Conservation (phyloP, 2,329 filamentous ascomycete species). For the Trichoderma guizhouense region DNA sequence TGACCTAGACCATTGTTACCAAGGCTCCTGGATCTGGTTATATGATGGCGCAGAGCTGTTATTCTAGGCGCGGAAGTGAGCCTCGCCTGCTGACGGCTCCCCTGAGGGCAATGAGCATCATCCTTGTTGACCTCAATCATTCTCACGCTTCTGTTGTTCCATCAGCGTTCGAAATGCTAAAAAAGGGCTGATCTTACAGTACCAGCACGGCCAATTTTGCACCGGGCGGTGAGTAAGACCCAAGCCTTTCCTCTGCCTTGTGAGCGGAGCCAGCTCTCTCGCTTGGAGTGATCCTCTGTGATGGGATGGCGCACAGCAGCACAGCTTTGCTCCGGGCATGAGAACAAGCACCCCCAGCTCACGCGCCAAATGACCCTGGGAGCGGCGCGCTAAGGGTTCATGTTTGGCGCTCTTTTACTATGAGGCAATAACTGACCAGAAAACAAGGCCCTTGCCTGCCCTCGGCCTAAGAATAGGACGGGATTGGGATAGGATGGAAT, state of each 20-base stretch:
- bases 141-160: neutral
- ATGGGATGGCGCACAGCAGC: constrained; percentile 15
- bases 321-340: neutral
- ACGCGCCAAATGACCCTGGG: constrained; percentile 13
- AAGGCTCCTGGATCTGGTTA: neutral
- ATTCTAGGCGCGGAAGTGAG: constrained; percentile 6
- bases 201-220: neutral
- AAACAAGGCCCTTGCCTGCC: neutral
- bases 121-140: neutral
- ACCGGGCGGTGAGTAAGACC: constrained; percentile 6
- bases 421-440: constrained; percentile 12
- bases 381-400: constrained; percentile 6
- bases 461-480: neutral
- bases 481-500: neutral
- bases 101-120: constrained; percentile 2
- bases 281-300: neutral
- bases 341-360: neutral
- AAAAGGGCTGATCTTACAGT: constrained; percentile 10
- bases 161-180: constrained; percentile 8
- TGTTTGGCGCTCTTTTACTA: constrained; percentile 6
- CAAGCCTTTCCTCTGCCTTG: neutral
- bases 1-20: neutral
- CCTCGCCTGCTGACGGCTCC: constrained; percentile 12
- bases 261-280: constrained; percentile 9
- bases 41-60: neutral